phyloP scores from a whole-genome alignment of 768 basidiomycete species.

The Lactarius vividus region DNA sequence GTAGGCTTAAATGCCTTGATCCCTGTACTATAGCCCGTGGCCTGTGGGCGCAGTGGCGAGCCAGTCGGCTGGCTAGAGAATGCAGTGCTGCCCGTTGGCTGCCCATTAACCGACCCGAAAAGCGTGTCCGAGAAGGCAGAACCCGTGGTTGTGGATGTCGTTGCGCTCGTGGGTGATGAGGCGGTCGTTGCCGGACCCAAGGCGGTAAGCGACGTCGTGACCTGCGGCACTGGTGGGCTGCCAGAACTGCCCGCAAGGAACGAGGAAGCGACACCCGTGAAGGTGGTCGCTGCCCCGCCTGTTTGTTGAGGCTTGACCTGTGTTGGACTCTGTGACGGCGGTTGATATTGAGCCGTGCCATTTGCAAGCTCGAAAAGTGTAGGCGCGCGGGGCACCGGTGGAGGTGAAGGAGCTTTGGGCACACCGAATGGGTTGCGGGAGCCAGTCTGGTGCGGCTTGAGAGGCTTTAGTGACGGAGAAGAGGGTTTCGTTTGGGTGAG shows the following conservation, averaged over 20 bases:
- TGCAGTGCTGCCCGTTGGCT: constrained; percentile 48
- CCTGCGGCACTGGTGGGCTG: constrained; percentile 20
- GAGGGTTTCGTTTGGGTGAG: constrained; percentile 42
- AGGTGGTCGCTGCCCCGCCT: constrained; percentile 34
- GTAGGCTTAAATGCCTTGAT: constrained; percentile 57
- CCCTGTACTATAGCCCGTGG: constrained; percentile 47
- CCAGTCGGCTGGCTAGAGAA: constrained; percentile 32
- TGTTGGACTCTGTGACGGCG: constrained; percentile 4
- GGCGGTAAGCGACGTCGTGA: constrained; percentile 28
- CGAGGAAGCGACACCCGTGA: constrained; percentile 70
- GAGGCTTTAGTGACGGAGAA: constrained; percentile 53
- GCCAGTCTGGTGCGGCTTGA: constrained; percentile 89
- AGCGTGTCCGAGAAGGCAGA: constrained; percentile 48
- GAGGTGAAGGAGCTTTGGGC: constrained; percentile 50
- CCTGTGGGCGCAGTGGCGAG: constrained; percentile 37
- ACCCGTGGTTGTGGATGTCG: constrained; percentile 39
- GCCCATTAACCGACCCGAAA: constrained; percentile 49
- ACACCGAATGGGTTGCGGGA: constrained; percentile 94
- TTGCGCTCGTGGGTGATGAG: constrained; percentile 16
- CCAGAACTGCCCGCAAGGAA: constrained; percentile 50
- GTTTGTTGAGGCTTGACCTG: constrained; percentile 28
- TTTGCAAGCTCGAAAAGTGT: constrained; percentile 78
- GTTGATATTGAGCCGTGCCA: constrained; percentile 35
- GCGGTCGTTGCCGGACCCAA: constrained; percentile 6
- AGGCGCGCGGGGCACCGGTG: constrained; percentile 72